phyloP scores from a whole-genome alignment of 2,329 filamentous ascomycete genomes.

The Graphilbum ipis-grandicollis region DNA sequence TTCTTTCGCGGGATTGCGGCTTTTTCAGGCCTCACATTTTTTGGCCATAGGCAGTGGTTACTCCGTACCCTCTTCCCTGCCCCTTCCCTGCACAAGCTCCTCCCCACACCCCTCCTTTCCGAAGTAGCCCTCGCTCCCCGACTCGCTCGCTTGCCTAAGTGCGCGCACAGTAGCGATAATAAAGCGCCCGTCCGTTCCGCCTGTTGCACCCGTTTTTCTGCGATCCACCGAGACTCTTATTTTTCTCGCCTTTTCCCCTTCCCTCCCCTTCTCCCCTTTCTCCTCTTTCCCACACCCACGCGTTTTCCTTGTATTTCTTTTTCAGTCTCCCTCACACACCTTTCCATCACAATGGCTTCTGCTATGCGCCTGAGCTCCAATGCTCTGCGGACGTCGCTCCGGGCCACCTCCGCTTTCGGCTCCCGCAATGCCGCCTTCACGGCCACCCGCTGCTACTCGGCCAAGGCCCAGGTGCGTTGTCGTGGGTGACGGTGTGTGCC shows the following conservation, averaged over 20 bases:
- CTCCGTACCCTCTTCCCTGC: too few relatives aligned
- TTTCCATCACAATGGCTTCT: conserved; percentile 51
- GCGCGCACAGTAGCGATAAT: not conserved
- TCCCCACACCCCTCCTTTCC: too few relatives aligned
- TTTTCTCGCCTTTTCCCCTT: conserved; percentile 12
- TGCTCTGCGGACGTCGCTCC: conserved; percentile 62
- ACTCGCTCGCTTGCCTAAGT: not conserved
- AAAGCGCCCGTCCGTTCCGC: not conserved
- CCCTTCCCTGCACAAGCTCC: too few relatives aligned
- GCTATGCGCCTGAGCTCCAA: conserved; percentile 66
- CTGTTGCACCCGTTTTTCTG: not conserved
- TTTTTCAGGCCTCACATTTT: too few relatives aligned
- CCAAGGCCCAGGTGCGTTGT: conserved; percentile 64
- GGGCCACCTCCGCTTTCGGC: conserved; percentile 43
- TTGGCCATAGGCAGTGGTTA: too few relatives aligned
- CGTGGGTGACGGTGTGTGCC: not conserved
- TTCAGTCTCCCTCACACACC: not conserved
- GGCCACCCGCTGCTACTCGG: conserved; percentile 78
- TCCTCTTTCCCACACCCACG: too few relatives aligned
- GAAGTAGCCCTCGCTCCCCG: too few relatives aligned
- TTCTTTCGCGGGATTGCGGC: too few relatives aligned
- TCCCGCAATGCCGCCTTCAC: conserved; percentile 59
- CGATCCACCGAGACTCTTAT: conserved; percentile 10
- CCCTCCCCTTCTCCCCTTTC: conserved; percentile 13
- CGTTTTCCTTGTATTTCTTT: conserved; percentile 7